Evolutionary conservation across 495 filamentous ascomycete species (phyloP).

Genomic region (Tuber indicum): DNA sequence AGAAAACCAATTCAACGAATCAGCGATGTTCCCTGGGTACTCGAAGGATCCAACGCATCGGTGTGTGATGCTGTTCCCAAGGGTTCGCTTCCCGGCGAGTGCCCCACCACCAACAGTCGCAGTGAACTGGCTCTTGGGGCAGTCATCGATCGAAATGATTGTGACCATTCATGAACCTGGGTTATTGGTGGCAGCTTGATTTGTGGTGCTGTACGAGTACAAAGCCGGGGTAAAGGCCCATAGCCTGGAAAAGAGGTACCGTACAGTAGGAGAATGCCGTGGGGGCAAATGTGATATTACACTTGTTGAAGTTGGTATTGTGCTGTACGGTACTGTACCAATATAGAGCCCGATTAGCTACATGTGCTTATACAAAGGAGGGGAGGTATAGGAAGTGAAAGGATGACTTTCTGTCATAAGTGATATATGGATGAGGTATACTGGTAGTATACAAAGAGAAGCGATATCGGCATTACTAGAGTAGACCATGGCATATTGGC

Average conservation of each 20-base stretch:
- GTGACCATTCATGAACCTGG: neutral
- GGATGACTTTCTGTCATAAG: neutral
- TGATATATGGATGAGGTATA: neutral
- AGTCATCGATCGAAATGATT: slow-evolving; percentile 1
- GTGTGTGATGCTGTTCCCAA: neutral
- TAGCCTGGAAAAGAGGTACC: neutral
- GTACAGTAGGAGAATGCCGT: neutral
- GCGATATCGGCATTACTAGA: neutral
- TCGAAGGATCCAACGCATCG: slow-evolving; percentile 1
- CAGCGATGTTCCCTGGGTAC: neutral
- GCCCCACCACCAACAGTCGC: neutral
- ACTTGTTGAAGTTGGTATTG: neutral
- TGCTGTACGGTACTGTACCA: neutral
- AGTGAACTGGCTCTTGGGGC: neutral
- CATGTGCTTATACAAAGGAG: neutral
- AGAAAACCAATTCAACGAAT: neutral
- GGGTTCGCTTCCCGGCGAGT: neutral
- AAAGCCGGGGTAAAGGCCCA: neutral
- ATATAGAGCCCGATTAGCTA: neutral
- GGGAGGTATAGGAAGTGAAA: neutral
- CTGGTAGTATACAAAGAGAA: neutral
- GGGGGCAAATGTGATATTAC: neutral
- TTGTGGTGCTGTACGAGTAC: neutral
- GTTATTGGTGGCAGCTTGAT: neutral
- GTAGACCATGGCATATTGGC: neutral